Conservation (phyloP, 768 basidiomycete species). For the Scleroderma citrinum region DNA sequence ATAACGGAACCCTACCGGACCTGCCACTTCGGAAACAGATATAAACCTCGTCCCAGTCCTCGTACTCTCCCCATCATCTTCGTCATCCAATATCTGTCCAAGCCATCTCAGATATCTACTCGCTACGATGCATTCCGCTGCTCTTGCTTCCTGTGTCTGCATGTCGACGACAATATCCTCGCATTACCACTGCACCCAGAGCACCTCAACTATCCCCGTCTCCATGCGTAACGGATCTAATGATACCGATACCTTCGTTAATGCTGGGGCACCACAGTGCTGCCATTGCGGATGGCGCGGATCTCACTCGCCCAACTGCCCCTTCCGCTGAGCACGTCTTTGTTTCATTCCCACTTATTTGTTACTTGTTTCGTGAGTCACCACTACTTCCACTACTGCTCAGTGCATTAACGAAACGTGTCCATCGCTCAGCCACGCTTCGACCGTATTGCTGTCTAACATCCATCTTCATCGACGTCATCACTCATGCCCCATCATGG, state of each 20-base stretch:
- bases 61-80: not conserved
- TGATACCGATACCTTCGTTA: slow-evolving; percentile 18
- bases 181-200: not conserved
- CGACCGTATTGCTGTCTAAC: not conserved
- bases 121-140: not conserved
- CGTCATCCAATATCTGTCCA: not conserved
- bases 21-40: not conserved
- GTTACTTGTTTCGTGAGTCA: slow-evolving; percentile 5
- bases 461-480: not conserved
- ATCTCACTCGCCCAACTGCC: slow-evolving; percentile 51
- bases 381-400: not conserved
- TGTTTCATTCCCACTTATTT: slow-evolving; percentile 22
- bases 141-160: not conserved
- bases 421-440: not conserved
- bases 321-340: slow-evolving; percentile 45
- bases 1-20: too few species aligned
- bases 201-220: not conserved
- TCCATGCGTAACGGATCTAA: not conserved
- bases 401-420: not conserved
- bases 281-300: slow-evolving; percentile 75
- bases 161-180: not conserved
- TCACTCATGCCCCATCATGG: slow-evolving; percentile 6
- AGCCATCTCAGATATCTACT: not conserved
- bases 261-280: slow-evolving; percentile 66
- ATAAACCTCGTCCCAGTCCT: not conserved